Percentiles rank a stretch among this genome's conserved stretches.
These are phyloP conservation scores for Canavalia gladiata DNA, from an alignment of 306 rosid genomes.

Conservation along the genomic window DNA sequence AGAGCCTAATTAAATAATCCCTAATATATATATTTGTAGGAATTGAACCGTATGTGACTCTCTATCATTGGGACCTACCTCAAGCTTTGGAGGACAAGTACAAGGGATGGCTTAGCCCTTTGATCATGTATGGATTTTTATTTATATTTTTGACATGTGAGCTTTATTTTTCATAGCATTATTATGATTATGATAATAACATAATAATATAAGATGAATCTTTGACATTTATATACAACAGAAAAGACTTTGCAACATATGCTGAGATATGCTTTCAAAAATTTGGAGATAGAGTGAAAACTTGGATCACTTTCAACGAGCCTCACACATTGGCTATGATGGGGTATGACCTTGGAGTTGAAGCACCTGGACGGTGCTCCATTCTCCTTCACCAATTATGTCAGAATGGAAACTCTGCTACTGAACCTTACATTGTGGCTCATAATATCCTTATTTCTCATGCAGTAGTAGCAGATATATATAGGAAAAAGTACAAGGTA, in stretches of 20 bases:
- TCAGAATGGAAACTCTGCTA: constrained; percentile 74
- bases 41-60: constrained; percentile 88
- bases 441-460: constrained; percentile 83
- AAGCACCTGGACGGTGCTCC: constrained; percentile 95
- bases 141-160: too few species aligned
- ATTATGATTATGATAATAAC: background rate
- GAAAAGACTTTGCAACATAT: constrained; percentile 76
- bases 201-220: background rate
- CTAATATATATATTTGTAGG: constrained; percentile 54
- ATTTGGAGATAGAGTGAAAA: constrained; percentile 94
- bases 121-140: constrained; percentile 65
- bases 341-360: constrained; percentile 86
- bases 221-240: constrained; percentile 40
- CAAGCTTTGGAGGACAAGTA: constrained; percentile 90
- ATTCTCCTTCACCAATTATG: constrained; percentile 53
- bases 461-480: constrained; percentile 64
- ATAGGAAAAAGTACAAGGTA: constrained; percentile 78
- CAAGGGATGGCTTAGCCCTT: constrained; percentile 81
- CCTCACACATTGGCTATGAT: constrained; percentile 80
- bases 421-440: constrained; percentile 88
- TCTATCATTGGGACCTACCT: constrained; percentile 97
- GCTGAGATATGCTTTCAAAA: constrained; percentile 84
- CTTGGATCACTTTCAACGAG: constrained; percentile 96
- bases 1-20: constrained; percentile 10
- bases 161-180: background rate